A percentile compares a stretch with the other conserved stretches of the same genome.
Evolutionary conservation across 495 filamentous ascomycete species (phyloP).

Genomic region (Aspergillus nidulans): DNA sequence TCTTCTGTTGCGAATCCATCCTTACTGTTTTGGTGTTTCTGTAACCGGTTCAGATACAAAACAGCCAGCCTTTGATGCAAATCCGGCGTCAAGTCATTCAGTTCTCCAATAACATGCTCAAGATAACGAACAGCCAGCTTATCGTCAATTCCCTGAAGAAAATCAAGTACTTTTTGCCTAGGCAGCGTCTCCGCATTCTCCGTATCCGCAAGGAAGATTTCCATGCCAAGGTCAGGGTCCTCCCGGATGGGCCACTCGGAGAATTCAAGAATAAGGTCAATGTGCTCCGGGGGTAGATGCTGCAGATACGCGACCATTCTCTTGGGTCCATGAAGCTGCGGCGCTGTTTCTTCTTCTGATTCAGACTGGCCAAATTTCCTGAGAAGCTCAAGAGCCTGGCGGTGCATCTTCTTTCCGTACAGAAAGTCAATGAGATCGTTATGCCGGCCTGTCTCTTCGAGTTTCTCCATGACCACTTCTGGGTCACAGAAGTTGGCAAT

Average conservation of each 20-base stretch:
- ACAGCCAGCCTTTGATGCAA: constrained; percentile 81
- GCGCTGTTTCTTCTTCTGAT: constrained; percentile 44
- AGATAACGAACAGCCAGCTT: constrained; percentile 76
- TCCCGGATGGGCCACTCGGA: constrained; percentile 77
- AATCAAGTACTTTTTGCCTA: constrained; percentile 66
- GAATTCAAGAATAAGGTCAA: constrained; percentile 89
- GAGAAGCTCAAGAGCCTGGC: constrained; percentile 78
- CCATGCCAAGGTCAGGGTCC: constrained; percentile 80
- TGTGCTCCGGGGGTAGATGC: constrained; percentile 77
- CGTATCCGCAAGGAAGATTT: constrained; percentile 88
- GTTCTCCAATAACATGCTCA: constrained; percentile 84
- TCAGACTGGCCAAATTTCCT: constrained; percentile 75
- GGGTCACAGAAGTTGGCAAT: constrained; percentile 97
- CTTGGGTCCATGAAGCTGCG: constrained; percentile 73
- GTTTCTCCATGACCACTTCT: constrained; percentile 85
- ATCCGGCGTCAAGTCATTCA: constrained; percentile 77
- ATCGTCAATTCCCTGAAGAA: constrained; percentile 63
- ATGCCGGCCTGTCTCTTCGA: constrained; percentile 84
- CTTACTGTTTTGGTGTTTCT: constrained; percentile 31
- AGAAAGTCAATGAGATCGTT: constrained; percentile 95
- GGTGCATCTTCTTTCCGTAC: constrained; percentile 89
- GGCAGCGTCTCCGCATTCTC: constrained; percentile 92
- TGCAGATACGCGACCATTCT: constrained; percentile 88
- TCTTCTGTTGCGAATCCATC: constrained; percentile 40
- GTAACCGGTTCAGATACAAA: constrained; percentile 66